These are phyloP conservation scores for Fusarium udum DNA, from an alignment of 2,329 filamentous ascomycete species.

Conservation along the genomic window DNA sequence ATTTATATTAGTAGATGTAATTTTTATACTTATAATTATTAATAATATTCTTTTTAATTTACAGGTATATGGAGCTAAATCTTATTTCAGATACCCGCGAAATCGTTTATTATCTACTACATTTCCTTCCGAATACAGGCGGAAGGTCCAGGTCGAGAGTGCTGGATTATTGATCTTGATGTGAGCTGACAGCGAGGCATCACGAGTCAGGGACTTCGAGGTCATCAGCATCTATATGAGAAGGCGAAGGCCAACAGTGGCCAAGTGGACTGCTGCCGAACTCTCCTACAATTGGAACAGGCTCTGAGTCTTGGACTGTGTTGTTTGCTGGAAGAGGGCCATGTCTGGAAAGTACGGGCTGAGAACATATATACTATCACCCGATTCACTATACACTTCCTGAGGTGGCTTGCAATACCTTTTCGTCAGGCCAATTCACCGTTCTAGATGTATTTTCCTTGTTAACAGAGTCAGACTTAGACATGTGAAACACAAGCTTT, in stretches of 20 bases:
- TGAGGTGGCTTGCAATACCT: neutral
- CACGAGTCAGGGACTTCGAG: neutral
- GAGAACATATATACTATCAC: neutral
- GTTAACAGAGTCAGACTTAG: neutral
- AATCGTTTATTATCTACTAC: too few species aligned
- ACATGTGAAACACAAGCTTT: neutral
- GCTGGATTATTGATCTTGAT: neutral
- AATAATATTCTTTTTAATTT: too few species aligned
- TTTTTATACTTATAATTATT: too few species aligned
- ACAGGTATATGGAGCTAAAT: too few species aligned
- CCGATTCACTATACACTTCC: neutral
- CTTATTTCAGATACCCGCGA: rapidly evolving
- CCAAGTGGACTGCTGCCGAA: neutral
- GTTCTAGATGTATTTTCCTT: neutral
- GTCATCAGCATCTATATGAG: neutral
- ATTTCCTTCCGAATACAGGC: too few species aligned
- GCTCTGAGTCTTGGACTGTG: neutral
- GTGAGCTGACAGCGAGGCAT: neutral
- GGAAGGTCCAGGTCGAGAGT: neutral
- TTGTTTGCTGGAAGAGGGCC: neutral
- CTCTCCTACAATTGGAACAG: neutral
- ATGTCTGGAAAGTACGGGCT: neutral
- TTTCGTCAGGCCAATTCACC: neutral
- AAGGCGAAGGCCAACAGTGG: neutral
- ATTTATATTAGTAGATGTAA: rapidly evolving